Evolutionary conservation across 2,329 filamentous ascomycete species (phyloP).

Genomic region (Leptographium wingfieldii): DNA sequence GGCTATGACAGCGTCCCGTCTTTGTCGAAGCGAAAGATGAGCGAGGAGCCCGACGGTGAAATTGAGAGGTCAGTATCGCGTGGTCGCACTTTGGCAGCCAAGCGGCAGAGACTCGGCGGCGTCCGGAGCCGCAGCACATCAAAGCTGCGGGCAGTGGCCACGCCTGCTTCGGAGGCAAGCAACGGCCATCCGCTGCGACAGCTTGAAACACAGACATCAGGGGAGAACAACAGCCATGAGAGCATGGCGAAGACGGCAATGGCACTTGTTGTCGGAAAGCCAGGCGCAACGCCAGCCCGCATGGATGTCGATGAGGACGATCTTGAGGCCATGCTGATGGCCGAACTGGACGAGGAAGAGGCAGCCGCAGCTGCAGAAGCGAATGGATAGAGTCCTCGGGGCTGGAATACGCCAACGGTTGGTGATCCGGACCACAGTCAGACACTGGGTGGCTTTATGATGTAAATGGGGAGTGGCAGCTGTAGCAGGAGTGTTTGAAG

Average conservation of each 20-base stretch:
- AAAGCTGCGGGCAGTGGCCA: constrained; percentile 22
- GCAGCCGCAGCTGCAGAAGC: not conserved
- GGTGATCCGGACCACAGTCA: constrained; percentile 1
- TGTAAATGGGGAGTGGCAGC: not conserved
- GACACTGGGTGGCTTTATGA: constrained; percentile 4
- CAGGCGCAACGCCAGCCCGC: constrained; percentile 10
- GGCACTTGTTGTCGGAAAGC: not conserved
- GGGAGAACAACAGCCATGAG: not conserved
- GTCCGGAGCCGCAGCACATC: constrained; percentile 31
- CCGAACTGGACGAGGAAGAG: constrained; percentile 38
- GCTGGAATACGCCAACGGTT: constrained; percentile 2
- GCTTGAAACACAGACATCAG: constrained; percentile 8
- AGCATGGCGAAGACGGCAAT: not conserved
- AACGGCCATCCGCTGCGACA: constrained; percentile 21
- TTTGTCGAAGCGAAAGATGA: constrained; percentile 16
- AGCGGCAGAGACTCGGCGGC: constrained; percentile 34
- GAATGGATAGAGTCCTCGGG: constrained; percentile 1
- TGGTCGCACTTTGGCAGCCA: constrained; percentile 29
- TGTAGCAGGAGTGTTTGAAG: not conserved
- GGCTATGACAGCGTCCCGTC: not conserved
- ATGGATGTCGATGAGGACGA: constrained; percentile 39
- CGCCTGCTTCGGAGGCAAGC: constrained; percentile 10
- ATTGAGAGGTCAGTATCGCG: constrained; percentile 16
- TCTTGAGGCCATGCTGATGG: constrained; percentile 50
- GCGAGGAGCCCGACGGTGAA: constrained; percentile 19